Percentiles rank a stretch among this genome's conserved stretches.
These are phyloP conservation scores for Blastosporella zonata DNA, from an alignment of 1,284 basidiomycete genomes.

Conservation along the genomic window DNA sequence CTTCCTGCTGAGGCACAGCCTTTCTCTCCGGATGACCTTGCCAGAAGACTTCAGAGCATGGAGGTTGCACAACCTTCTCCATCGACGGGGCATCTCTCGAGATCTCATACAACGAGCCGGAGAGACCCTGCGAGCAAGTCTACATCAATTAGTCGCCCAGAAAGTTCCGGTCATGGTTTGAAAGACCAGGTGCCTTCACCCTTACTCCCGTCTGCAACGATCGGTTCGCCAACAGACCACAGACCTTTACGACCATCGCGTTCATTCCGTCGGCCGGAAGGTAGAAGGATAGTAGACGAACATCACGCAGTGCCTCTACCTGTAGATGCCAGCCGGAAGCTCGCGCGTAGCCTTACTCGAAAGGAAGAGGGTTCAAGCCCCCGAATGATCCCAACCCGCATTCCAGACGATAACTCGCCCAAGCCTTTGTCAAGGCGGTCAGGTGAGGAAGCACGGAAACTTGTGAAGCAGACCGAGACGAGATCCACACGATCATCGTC, in stretches of 20 bases:
- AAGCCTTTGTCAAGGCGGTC: constrained; percentile 16
- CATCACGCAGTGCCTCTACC: constrained; percentile 29
- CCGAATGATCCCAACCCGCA: constrained; percentile 11
- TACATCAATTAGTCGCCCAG: constrained; percentile 9
- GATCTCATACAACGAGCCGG: constrained; percentile 4
- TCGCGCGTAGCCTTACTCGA: constrained; percentile 28
- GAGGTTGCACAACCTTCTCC: constrained; percentile 32
- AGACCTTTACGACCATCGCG: constrained; percentile 46
- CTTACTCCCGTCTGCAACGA: constrained; percentile 19
- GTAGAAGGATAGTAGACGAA: constrained; percentile 28
- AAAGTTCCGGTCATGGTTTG: constrained; percentile 20
- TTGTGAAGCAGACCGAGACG: constrained; percentile 19
- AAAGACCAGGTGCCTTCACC: constrained; percentile 17
- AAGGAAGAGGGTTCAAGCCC: constrained; percentile 16
- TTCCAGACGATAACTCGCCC: constrained; percentile 12
- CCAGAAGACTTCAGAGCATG: constrained; percentile 52
- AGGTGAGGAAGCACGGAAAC: constrained; percentile 22
- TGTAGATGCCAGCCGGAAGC: constrained; percentile 26
- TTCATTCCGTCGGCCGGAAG: constrained; percentile 53
- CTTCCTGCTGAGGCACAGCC: constrained; percentile 38
- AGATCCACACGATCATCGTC: constrained; percentile 27
- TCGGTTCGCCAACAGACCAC: constrained; percentile 26
- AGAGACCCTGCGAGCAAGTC: constrained; percentile 5
- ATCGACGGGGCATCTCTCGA: constrained; percentile 13
- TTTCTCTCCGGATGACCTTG: constrained; percentile 57